Conservation (phyloP, 2,329 filamentous ascomycete genomes). For the Microcera coccophila region DNA sequence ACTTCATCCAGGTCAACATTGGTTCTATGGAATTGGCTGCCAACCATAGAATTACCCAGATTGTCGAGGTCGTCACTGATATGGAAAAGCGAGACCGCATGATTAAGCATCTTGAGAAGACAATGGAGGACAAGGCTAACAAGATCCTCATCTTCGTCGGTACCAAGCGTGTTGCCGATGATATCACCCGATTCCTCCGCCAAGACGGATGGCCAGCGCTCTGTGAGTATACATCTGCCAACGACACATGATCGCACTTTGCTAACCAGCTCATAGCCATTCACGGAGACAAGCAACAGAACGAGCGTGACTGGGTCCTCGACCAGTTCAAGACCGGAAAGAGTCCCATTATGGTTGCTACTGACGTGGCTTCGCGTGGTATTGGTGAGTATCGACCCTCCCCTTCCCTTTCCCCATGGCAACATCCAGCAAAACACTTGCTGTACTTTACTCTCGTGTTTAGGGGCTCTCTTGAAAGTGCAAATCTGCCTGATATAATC, state of each 20-base stretch:
- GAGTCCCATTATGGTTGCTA: constrained; percentile 99
- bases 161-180: constrained; percentile 92
- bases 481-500: constrained; percentile 85
- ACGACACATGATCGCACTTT: constrained; percentile 29
- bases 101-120: constrained; percentile 95
- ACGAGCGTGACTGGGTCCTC: constrained; percentile 98
- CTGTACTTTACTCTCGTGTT: constrained; percentile 89
- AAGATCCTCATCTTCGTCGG: constrained; percentile 94
- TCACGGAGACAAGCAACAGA: constrained; percentile 98
- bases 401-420: constrained; percentile 48
- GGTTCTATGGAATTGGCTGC: constrained; percentile 93
- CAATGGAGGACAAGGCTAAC: constrained; percentile 94
- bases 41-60: constrained; percentile 96
- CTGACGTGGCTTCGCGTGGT: constrained; percentile 99
- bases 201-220: constrained; percentile 97
- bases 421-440: constrained; percentile 56
- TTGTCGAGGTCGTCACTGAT: constrained; percentile 92
- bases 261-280: constrained; percentile 63
- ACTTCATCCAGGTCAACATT: constrained; percentile 99
- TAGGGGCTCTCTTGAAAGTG: constrained; percentile 83
- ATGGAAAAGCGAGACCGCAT: constrained; percentile 97
- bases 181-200: constrained; percentile 94
- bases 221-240: constrained; percentile 56
- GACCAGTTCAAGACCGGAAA: constrained; percentile 99
- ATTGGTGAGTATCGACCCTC: constrained; percentile 84